Conservation (phyloP, 208 protist species). For the Eutreptiella sp. region DNA sequence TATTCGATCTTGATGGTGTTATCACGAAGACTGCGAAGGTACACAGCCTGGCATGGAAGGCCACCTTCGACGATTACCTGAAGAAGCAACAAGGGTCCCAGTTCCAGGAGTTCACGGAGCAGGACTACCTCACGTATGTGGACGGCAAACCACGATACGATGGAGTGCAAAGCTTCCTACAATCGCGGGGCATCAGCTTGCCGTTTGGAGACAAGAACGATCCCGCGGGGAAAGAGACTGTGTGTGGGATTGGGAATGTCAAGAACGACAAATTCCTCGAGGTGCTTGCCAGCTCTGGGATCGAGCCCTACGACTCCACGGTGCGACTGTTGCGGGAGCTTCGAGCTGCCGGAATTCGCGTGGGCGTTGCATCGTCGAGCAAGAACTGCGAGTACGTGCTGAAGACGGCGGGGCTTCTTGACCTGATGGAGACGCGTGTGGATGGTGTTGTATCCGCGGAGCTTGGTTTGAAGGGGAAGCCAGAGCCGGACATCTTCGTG, state of each 20-base stretch:
- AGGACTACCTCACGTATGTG: slow-evolving; percentile 27
- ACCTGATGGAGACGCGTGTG: slow-evolving; percentile 14
- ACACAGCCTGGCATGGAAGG: slow-evolving; percentile 24
- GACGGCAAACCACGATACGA: slow-evolving; percentile 27
- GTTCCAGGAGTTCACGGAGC: slow-evolving; percentile 8
- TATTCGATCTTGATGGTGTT: slow-evolving; percentile 27
- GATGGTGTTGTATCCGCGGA: slow-evolving; percentile 28
- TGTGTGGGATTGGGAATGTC: slow-evolving; percentile 7
- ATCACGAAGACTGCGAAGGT: slow-evolving; percentile 27
- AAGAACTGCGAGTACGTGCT: slow-evolving; percentile 23
- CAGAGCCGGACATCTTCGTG: slow-evolving; percentile 26
- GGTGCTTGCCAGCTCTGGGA: slow-evolving; percentile 4
- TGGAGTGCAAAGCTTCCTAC: slow-evolving; percentile 9
- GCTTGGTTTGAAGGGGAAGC: slow-evolving; percentile 20
- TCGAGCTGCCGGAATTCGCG: slow-evolving; percentile 4
- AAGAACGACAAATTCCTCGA: slow-evolving; percentile 19
- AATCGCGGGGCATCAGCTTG: slow-evolving; percentile 3
- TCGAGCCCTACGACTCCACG: slow-evolving; percentile 20
- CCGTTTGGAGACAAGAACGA: slow-evolving; percentile 8
- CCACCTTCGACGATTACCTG: slow-evolving; percentile 25
- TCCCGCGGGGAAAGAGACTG: slow-evolving; percentile 11
- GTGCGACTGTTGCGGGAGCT: slow-evolving; percentile 3
- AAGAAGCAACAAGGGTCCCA: slow-evolving; percentile 7
- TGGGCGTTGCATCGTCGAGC: slow-evolving; percentile 20
- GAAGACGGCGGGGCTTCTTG: slow-evolving; percentile 9